Evolutionary conservation across 192 early-diverging fungal genomes (phyloP).

Genomic region (Coemansia sp.): DNA sequence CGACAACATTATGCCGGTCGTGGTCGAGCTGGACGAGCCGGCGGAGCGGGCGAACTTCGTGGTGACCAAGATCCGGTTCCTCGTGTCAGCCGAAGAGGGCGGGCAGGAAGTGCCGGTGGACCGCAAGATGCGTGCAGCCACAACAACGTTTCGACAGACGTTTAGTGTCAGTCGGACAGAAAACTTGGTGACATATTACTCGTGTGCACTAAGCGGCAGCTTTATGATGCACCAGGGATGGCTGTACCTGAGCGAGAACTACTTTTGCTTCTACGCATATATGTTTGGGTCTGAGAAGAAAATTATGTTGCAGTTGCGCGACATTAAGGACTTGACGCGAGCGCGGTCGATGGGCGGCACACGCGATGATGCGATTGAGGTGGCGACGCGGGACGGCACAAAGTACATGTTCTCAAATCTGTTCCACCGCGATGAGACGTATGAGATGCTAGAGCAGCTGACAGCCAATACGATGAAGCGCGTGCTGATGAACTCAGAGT

Average conservation of each 20-base stretch:
- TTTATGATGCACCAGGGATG: slow-evolving; percentile 91
- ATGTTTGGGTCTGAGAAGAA: slow-evolving; percentile 92
- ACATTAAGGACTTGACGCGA: slow-evolving; percentile 84
- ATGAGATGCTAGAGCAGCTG: slow-evolving; percentile 89
- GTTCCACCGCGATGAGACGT: slow-evolving; percentile 96
- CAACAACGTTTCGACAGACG: slow-evolving; percentile 83
- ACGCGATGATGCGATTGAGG: slow-evolving; percentile 82
- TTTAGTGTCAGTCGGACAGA: slow-evolving; percentile 81
- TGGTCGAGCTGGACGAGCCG: slow-evolving; percentile 71
- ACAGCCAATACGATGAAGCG: slow-evolving; percentile 83
- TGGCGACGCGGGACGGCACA: slow-evolving; percentile 76
- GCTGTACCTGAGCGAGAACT: slow-evolving; percentile 93
- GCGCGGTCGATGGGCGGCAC: slow-evolving; percentile 90
- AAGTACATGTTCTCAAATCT: slow-evolving; percentile 91
- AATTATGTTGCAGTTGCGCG: slow-evolving; percentile 86
- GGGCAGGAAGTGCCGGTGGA: slow-evolving; percentile 72
- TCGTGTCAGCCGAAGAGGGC: slow-evolving; percentile 71
- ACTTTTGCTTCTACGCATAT: slow-evolving; percentile 94
- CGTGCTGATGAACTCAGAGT: slow-evolving; percentile 78
- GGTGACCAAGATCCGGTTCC: slow-evolving; percentile 84
- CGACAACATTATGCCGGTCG: slow-evolving; percentile 73
- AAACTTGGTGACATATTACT: slow-evolving; percentile 93
- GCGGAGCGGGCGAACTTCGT: slow-evolving; percentile 85
- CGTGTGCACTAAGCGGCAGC: slow-evolving; percentile 79
- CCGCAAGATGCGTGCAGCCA: slow-evolving; percentile 83